phyloP scores from a whole-genome alignment of 257 asterid genomes.

The Hygrophila difformis region DNA sequence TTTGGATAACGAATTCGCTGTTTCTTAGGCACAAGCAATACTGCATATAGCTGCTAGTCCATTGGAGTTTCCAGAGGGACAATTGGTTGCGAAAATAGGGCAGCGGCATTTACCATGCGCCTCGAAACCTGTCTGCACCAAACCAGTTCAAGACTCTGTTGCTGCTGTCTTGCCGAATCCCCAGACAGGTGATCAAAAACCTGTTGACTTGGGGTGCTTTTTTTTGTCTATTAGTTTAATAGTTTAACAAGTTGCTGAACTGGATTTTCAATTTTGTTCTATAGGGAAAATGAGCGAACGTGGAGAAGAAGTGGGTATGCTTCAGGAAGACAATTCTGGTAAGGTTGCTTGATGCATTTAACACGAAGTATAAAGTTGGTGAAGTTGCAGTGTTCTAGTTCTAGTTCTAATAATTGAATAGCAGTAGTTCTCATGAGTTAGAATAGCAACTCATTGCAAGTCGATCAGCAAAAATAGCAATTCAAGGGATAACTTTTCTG shows the following conservation, averaged over 20 bases:
- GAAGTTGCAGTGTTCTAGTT: background rate
- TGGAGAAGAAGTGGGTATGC: conserved; percentile 45
- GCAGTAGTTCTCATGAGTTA: too few relatives aligned
- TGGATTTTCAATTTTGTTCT: conserved; percentile 13
- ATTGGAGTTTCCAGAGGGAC: conserved; percentile 47
- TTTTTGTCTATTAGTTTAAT: background rate
- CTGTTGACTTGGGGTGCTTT: background rate
- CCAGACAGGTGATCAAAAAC: conserved; percentile 47
- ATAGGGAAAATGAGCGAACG: conserved; percentile 51
- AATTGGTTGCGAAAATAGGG: conserved; percentile 32
- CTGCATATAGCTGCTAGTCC: conserved; percentile 88
- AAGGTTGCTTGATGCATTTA: conserved; percentile 14
- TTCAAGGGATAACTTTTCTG: too few relatives aligned
- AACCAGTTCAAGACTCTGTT: conserved; percentile 42
- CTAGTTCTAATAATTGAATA: background rate
- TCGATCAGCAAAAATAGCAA: too few relatives aligned
- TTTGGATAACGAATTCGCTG: background rate
- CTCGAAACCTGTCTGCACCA: conserved; percentile 34
- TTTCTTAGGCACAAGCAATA: conserved; percentile 57
- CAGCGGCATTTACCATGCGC: conserved; percentile 44
- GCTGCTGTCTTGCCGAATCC: conserved; percentile 40
- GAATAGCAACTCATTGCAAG: too few relatives aligned
- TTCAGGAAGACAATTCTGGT: conserved; percentile 57
- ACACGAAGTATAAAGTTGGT: background rate
- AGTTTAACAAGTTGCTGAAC: conserved; percentile 10